Base-by-base conservation (phyloP, 768 basidiomycete species). In the Leccinum longicurvipes region DNA sequence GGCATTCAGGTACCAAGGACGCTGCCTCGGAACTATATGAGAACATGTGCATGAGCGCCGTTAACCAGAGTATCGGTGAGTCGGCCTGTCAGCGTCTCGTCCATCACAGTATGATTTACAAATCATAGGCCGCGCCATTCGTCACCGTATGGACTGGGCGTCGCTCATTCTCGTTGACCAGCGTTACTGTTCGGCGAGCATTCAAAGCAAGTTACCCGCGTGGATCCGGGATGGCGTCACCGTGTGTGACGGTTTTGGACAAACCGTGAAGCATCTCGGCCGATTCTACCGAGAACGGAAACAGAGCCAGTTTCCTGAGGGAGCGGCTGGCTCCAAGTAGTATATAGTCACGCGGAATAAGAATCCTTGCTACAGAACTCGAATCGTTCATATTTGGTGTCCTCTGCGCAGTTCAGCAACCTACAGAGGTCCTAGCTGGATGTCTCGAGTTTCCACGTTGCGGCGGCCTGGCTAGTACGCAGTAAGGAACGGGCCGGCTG, bases 41-140 rank as follows among this genome's bases (percentile, higher is more conserved):
- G 75, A 92, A 91, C 63, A 82, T 91, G 81, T 91, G 90, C 63
- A 91, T 91, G 87, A 89, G 87, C 60, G 91, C 94, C 0, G 94
- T 99, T 51, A 99, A 99, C 72, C 96, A 99, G 69, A 93, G 91
- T 54, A 97, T 99, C 58, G 96, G 95, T 91, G 48, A 54, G 86
- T 42, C 3, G 15, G 3, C 19, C 32, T 42, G 36, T 27, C 29
- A 8, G 32, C 36, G 9, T 31, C 24, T 50, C 9, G 44, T 19
- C 31, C n/a, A 44, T 21, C 29, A 12, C 36, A 17, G 44, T 10
- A 31, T 55, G 52, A 32, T 21, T 63, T 25, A 61, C 34, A 12
- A 12, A 25, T 45, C 23, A 32, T 39, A 97, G 94, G 94, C 29
- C 85, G 96, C 48, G 95, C 95, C 4, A 96, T 98, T 56, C 85